These are phyloP conservation scores for Auricularia sp. DNA, from an alignment of 768 basidiomycete species.

Conservation along the genomic window DNA sequence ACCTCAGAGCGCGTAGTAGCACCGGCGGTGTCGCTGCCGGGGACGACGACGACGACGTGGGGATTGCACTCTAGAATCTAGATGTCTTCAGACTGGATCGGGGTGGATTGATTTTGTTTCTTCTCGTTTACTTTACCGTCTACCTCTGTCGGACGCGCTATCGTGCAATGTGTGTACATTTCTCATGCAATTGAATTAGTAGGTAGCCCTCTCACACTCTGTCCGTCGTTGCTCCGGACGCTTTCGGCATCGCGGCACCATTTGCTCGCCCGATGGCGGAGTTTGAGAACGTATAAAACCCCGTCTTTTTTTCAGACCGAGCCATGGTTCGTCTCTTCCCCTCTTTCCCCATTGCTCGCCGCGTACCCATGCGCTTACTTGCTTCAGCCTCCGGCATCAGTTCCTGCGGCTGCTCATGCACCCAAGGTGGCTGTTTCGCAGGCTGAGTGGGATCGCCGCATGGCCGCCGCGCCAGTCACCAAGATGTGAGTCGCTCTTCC, in stretches of 20 bases:
- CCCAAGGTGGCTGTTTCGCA: neutral
- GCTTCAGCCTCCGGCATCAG: neutral
- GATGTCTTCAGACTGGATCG: too few species aligned
- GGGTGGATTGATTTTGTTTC: too few species aligned
- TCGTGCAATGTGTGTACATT: too few species aligned
- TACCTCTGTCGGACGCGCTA: too few species aligned
- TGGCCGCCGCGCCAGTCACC: conserved; percentile 73
- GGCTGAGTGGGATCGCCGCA: conserved; percentile 70
- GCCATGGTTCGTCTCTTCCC: neutral
- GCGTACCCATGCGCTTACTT: neutral
- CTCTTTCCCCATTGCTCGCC: neutral
- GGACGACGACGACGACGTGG: neutral
- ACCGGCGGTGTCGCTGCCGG: neutral
- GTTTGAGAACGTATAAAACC: too few species aligned
- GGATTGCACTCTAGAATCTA: neutral
- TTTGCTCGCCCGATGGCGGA: too few species aligned
- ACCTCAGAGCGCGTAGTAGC: neutral
- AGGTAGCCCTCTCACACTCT: too few species aligned
- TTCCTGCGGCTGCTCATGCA: neutral
- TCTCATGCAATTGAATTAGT: too few species aligned
- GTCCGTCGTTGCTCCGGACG: too few species aligned
- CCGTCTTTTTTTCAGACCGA: too few species aligned
- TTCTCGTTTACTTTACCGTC: too few species aligned
- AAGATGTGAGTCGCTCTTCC: conserved; percentile 61
- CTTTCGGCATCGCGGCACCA: too few species aligned